A percentile compares a stretch with the other conserved stretches of the same genome.
Evolutionary conservation across 305 asterid genomes (phyloP).

Genomic region (Andrographis paniculata): DNA sequence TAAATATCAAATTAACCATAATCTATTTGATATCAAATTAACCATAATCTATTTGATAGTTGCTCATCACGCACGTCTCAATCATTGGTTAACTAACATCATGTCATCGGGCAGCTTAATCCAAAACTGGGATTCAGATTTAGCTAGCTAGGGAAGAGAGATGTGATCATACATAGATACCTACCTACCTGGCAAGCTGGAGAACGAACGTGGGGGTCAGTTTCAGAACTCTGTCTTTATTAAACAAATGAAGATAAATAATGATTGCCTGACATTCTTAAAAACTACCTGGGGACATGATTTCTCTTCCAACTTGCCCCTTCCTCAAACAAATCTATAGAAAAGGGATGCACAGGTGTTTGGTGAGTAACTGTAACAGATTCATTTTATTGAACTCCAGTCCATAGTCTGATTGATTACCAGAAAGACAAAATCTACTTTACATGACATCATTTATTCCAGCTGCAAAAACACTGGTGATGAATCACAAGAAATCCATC

Average conservation of each 20-base stretch:
- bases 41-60: constrained; percentile 18
- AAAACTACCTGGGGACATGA: constrained; percentile 24
- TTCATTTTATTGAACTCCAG: no score
- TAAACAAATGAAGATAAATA: constrained; percentile 19
- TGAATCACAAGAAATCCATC: constrained; percentile 13
- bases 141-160: constrained; percentile 16
- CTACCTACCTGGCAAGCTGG: constrained; percentile 30
- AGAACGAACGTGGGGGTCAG: constrained; percentile 43
- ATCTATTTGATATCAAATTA: no score
- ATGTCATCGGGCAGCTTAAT: constrained; percentile 12
- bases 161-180: no score
- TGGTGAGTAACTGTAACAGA: constrained; percentile 4
- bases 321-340: constrained; percentile 5
- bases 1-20: constrained; percentile 12
- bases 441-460: no score
- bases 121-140: constrained; percentile 16
- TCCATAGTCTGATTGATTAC: no score
- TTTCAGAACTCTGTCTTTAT: constrained; percentile 13
- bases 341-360: constrained; percentile 10
- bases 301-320: constrained; percentile 25
- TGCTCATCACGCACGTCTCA: constrained; percentile 18
- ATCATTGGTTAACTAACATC: constrained; percentile 28
- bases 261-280: constrained; percentile 20
- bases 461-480: no score
- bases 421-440: no score